A percentile compares a stretch with the other conserved stretches of the same genome.
Conservation (phyloP, 305 asterid genomes). For the Solanum hybrid region DNA sequence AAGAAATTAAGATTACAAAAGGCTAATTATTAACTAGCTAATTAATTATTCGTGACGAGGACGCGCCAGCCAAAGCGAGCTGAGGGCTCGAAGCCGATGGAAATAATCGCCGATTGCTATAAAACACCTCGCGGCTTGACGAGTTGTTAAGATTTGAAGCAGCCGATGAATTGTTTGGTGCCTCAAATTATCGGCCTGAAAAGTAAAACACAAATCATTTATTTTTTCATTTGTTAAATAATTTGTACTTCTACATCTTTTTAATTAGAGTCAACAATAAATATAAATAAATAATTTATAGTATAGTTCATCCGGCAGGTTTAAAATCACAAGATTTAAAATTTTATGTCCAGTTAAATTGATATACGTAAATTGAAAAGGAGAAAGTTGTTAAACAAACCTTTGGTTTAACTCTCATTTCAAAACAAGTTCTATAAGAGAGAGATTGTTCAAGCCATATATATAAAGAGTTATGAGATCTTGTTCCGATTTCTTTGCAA, state of each 20-base stretch:
- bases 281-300: background rate
- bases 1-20: background rate
- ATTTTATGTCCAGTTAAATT: background rate
- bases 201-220: background rate
- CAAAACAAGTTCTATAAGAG: background rate
- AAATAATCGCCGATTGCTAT: constrained; percentile 59
- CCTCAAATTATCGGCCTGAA: constrained; percentile 64
- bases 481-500: background rate
- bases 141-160: constrained; percentile 47
- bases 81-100: constrained; percentile 75
- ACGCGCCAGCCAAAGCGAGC: constrained; percentile 68
- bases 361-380: background rate
- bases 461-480: background rate
- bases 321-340: background rate
- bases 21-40: background rate
- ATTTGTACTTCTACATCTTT: background rate
- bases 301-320: background rate
- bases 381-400: background rate
- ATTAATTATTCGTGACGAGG: constrained; percentile 33
- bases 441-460: background rate
- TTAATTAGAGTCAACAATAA: background rate
- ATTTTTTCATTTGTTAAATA: background rate
- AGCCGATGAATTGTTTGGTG: constrained; percentile 56
- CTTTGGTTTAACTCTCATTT: background rate
- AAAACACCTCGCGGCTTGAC: constrained; percentile 57